Conservation (phyloP, 2,329 filamentous ascomycete species). For the Penicillium decumbens region DNA sequence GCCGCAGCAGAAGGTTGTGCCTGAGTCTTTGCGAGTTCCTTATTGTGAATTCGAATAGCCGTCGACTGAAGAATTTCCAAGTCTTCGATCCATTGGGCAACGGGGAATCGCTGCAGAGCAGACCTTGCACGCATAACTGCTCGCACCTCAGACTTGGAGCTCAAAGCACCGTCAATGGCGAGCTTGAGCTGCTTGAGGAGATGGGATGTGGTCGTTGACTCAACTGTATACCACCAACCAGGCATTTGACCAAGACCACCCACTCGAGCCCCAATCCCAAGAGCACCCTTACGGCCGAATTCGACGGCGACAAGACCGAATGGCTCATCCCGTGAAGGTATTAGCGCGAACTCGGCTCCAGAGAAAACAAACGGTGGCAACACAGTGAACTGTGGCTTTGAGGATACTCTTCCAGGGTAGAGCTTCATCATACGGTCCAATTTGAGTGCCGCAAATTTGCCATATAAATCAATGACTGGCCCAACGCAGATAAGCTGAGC, state of each 20-base stretch:
- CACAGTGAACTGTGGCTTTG: constrained; percentile 64
- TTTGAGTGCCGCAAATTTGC: constrained; percentile 63
- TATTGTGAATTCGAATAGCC: constrained; percentile 55
- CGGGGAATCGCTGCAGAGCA: constrained; percentile 62
- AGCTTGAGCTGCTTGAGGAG: constrained; percentile 61
- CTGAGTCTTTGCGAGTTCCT: constrained; percentile 35
- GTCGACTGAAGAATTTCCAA: constrained; percentile 59
- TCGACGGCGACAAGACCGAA: constrained; percentile 66
- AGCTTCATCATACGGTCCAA: constrained; percentile 60
- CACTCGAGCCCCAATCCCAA: constrained; percentile 62
- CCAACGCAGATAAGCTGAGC: constrained; percentile 61
- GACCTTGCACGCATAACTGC: constrained; percentile 62
- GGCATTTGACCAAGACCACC: constrained; percentile 67
- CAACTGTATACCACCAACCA: constrained; percentile 67
- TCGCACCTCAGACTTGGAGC: constrained; percentile 53
- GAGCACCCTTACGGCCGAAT: constrained; percentile 63
- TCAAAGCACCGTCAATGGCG: constrained; percentile 59
- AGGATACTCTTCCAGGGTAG: constrained; percentile 62
- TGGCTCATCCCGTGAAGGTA: constrained; percentile 64
- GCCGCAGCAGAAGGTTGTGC: constrained; percentile 30
- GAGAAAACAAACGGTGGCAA: constrained; percentile 64
- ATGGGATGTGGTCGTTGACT: constrained; percentile 60
- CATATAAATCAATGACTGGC: constrained; percentile 64
- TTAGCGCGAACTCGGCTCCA: constrained; percentile 64
- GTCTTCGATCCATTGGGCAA: constrained; percentile 63